These are phyloP conservation scores for Wallacemonas sp. DNA, from an alignment of 208 protist species.

Conservation along the genomic window DNA sequence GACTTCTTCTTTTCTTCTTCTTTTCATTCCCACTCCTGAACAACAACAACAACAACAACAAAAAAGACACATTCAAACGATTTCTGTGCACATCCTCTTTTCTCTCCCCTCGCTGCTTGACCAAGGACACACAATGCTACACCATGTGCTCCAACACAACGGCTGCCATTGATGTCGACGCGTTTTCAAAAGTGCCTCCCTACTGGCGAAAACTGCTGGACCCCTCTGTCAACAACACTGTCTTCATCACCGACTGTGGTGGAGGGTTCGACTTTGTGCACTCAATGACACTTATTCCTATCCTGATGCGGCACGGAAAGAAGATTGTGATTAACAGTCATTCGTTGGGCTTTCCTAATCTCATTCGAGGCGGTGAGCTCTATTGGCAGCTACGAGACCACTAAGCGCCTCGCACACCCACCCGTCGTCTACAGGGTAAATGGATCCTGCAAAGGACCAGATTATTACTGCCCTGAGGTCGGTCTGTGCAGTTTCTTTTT, in stretches of 20 bases:
- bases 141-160: background rate
- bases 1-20: background rate
- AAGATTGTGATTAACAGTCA: slow-evolving; percentile 13
- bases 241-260: slow-evolving; percentile 21
- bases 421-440: background rate
- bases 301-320: slow-evolving; percentile 17
- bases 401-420: no score
- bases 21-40: no score
- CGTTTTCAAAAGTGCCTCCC: slow-evolving; percentile 2
- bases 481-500: slow-evolving; percentile 16
- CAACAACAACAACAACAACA: no score
- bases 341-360: slow-evolving; percentile 6
- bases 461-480: slow-evolving; percentile 14
- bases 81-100: background rate
- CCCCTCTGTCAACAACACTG: slow-evolving; percentile 12
- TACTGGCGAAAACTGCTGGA: slow-evolving; percentile 12
- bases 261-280: slow-evolving; percentile 27
- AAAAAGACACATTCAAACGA: background rate
- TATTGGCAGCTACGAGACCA: slow-evolving; percentile 3
- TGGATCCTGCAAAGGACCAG: slow-evolving; percentile 2
- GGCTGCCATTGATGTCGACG: background rate
- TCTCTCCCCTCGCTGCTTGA: no score
- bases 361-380: background rate
- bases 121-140: no score
- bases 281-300: slow-evolving; percentile 14